Evolutionary conservation across 1,284 basidiomycete species (phyloP), one percentile per base, ranked within the genome.

Genomic region (Marasmius oreades): DNA sequence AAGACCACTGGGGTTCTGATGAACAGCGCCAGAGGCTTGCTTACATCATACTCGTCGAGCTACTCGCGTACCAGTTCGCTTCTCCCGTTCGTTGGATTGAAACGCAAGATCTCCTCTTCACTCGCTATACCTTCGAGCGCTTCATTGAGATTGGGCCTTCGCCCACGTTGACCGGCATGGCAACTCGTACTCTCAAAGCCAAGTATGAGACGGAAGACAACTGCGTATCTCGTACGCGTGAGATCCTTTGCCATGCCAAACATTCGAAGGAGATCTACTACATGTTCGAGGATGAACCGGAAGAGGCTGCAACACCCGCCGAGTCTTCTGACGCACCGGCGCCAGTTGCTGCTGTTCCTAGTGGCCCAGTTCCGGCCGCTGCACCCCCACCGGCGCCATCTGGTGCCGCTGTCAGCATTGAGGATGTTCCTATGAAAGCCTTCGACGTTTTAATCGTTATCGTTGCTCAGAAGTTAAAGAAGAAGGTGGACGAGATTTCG

Each of bases 21-120:
- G 89, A 89, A 56, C 90, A 95, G 64, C 87, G 93, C 53, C 94
- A 98, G 75, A 90, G 90, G 66, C 83, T 99, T 45, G 94, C 95
- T 0, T 98, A 98, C 70, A 90, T 89, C 64, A 95, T 98, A 65
- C 86, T 99, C 59, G 94, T 98, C 63, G 96, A 98, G 72, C 85
- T 98, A 55, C 82, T 99, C 45, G 94, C 96, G 14, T 98, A 98
- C 70, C 96, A 99, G 70, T 95, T 95, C 65, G 92, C 92, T 0
- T 95, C 94, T 2, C 94, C 95, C 11, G 95, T 99, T 24, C 88
- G 95, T 56, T 98, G 96, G 96, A 99, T 99, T 67, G 92, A 98
- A 77, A 99, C 96, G 0, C 96, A 98, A 70, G 96, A 99, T 67
- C 84, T 93, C 47, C 82, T 99, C 59, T 99, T 99, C 78, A 84